A percentile compares a stretch with the other conserved stretches of the same genome.
These are phyloP conservation scores for Nitzschia sp. DNA, from an alignment of 108 stramenopile species.

Conservation along the genomic window DNA sequence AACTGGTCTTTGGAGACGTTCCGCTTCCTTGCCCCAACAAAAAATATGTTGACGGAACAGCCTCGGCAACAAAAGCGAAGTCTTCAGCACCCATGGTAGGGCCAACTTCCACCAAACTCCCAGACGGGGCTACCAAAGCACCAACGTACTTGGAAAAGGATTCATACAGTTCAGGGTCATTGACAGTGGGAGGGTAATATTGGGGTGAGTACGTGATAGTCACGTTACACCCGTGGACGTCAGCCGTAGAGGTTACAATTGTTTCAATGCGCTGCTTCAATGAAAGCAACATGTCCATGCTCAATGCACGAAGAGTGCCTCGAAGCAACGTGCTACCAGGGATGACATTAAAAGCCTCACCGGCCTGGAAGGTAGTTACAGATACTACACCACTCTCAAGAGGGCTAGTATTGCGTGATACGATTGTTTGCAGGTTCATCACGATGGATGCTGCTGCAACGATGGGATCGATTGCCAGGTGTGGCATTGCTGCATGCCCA, in stretches of 20 bases:
- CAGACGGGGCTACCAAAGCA: constrained; percentile 54
- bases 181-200: constrained; percentile 87
- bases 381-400: constrained; percentile 75
- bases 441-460: constrained; percentile 78
- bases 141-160: constrained; percentile 64
- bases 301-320: constrained; percentile 87
- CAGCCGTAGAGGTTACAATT: constrained; percentile 56
- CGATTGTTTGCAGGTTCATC: constrained; percentile 83
- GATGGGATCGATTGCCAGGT: constrained; percentile 82
- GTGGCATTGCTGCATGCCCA: constrained; percentile 93
- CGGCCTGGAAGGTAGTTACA: constrained; percentile 67
- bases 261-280: constrained; percentile 61
- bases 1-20: constrained; percentile 54
- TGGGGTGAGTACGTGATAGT: constrained; percentile 65
- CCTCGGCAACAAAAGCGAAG: constrained; percentile 81
- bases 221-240: constrained; percentile 68
- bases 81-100: constrained; percentile 94
- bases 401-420: constrained; percentile 67
- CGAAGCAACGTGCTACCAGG: constrained; percentile 57
- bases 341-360: constrained; percentile 83
- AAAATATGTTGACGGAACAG: constrained; percentile 73
- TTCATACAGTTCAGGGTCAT: constrained; percentile 71
- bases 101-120: constrained; percentile 46
- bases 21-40: constrained; percentile 82
- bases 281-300: constrained; percentile 55